Base-by-base conservation (phyloP, 352 stramenopile genomes). In the Pythium diclinum region DNA sequence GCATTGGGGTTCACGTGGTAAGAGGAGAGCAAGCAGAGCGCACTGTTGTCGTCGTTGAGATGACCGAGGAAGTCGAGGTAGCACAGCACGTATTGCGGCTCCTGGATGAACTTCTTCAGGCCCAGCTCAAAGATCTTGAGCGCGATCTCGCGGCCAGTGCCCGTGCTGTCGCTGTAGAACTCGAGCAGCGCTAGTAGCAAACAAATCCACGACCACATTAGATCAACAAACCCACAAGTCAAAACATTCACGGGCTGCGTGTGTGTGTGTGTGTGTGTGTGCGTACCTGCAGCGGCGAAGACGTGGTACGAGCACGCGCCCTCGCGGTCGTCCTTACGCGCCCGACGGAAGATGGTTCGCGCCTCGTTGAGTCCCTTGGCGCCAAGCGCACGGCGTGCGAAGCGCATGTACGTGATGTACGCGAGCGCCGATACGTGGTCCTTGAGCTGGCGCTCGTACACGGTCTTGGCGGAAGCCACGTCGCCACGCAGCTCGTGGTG, bases 31-130 rank as follows among this genome's bases (percentile, higher is more conserved):
- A 57, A 19, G 8, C 3, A 47, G 54, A 14, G 81, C 84, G 63
- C 74, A 96, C 85, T 96, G 68, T 94, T 96, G 72, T 96, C 87
- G 63, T 96, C 87, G 63, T 96, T 94, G 40, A 92, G 72, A 54
- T 96, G 87, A 1, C 83, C 71, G 10, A 96, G 77, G 54, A 96
- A 94, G 59, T 94, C 85, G 16, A 96, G 65, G 59, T 96, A 96
- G 65, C 84, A 92, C 34, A 94, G 44, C 34, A 94, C 83, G 49
- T 91, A 96, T 0, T 86, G 83, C 14, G 83, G 85, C 53, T 94
- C 84, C 33, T 96, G 84, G 55, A 96, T 96, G 63, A 78, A 94
- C 62, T 94, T 94, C 63, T 94, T 94, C 57, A 96, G 72, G 10
- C 85, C 87, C 19, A 96, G 61, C 70, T 96, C 85, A 51, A 96